Evolutionary conservation across 495 filamentous ascomycete genomes (phyloP), one percentile per base, ranked within the genome.

Genomic region (Cenococcum geophilum): DNA sequence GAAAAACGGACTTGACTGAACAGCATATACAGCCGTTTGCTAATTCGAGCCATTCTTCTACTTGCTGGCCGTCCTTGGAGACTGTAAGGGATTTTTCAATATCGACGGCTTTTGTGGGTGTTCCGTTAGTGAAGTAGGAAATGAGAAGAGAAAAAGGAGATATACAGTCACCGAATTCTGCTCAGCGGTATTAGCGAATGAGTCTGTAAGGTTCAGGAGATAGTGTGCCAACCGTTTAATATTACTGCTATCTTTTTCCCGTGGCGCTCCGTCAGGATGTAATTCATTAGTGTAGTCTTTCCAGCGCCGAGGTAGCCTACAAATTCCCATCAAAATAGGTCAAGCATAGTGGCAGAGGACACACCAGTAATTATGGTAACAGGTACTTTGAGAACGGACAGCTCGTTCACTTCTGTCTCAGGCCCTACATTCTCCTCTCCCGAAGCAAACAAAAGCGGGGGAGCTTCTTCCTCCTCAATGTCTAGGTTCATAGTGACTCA

Each of bases 11-110:
- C 89, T 95, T 98, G 67, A 98, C 92, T 22, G 92, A 95, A 75
- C 93, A 98, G 76, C 93, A 98, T 67, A 98, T 92, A 77, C 93
- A 98, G 60, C 93, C 93, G 69, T 98, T 98, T 48, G 88, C 90
- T 52, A 98, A 84, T 64, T 95, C 89, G 51, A 97, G 83, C 92
- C 92, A 97, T 76, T 96, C 91, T 67, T 93, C 87, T 1, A 92
- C 88, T 73, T 92, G 82, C 63, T 92, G 83, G 54, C 89, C 91
- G 64, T 84, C 87, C 72, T 91, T 83, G 70, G 87, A 91, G 65
- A 97, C 81, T 5, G 91, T 96, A 60, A 97, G 77, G 45, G 89
- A 87, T 71, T 95, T 96, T 70, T 98, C 92, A 66, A 98, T 95
- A 71, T 96, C 92, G 68, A 87, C 79, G 61, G 91, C 91, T 95